These are phyloP conservation scores for Triangularia verruculosa DNA, from an alignment of 2,329 filamentous ascomycete species.

Conservation along the genomic window DNA sequence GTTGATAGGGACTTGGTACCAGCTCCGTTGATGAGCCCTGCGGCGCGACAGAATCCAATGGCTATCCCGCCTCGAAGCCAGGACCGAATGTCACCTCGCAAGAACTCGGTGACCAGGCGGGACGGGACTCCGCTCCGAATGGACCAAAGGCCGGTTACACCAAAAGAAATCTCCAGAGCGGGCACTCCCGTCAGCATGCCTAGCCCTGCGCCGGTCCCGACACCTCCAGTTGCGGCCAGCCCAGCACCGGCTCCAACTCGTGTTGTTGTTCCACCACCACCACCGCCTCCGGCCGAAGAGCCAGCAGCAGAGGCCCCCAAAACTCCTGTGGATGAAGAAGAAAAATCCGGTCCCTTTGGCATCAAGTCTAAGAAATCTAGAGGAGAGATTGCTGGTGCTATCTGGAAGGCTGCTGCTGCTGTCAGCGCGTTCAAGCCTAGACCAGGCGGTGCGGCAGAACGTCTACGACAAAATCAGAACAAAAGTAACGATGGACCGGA, in stretches of 20 bases:
- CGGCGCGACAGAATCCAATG: slow-evolving; percentile 43
- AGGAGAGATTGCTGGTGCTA: slow-evolving; percentile 68
- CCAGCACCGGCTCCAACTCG: slow-evolving; percentile 30
- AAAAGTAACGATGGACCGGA: slow-evolving; percentile 69
- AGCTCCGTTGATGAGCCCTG: slow-evolving; percentile 54
- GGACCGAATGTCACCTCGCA: slow-evolving; percentile 46
- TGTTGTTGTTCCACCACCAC: slow-evolving; percentile 17
- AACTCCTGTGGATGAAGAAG: slow-evolving; percentile 37
- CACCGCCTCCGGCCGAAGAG: slow-evolving; percentile 25
- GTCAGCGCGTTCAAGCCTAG: slow-evolving; percentile 79
- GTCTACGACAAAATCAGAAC: slow-evolving; percentile 60
- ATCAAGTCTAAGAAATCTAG: slow-evolving; percentile 75
- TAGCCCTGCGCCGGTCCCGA: not conserved
- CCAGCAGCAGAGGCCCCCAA: slow-evolving; percentile 31
- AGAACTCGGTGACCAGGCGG: slow-evolving; percentile 37
- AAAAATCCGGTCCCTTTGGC: slow-evolving; percentile 82
- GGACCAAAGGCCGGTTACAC: slow-evolving; percentile 15
- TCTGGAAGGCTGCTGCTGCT: slow-evolving; percentile 77
- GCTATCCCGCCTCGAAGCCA: slow-evolving; percentile 49
- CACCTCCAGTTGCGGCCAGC: slow-evolving; percentile 19
- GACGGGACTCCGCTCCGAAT: slow-evolving; percentile 23
- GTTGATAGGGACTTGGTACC: slow-evolving; percentile 55
- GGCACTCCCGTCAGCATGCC: slow-evolving; percentile 6
- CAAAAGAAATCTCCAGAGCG: slow-evolving; percentile 17
- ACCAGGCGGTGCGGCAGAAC: slow-evolving; percentile 80